Percentiles rank a stretch among this genome's conserved stretches.
Evolutionary conservation across 106 monocot species (phyloP).

Genomic region (Platanthera guangdongensis): DNA sequence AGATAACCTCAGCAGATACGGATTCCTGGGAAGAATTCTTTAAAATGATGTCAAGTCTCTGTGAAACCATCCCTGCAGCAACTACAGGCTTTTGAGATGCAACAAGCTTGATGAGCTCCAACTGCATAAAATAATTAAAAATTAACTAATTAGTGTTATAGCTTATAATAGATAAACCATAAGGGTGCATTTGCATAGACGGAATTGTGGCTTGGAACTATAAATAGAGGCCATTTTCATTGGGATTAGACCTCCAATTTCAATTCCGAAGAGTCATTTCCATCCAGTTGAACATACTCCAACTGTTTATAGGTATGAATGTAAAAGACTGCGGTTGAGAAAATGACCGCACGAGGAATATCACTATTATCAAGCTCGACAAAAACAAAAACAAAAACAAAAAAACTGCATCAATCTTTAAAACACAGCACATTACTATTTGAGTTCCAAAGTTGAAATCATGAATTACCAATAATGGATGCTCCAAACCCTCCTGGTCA

Average conservation of each 20-base stretch:
- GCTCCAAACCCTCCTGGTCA: not conserved
- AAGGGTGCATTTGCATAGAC: not conserved
- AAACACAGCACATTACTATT: not conserved
- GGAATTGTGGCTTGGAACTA: too few relatives aligned
- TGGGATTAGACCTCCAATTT: too few relatives aligned
- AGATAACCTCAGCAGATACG: conserved; percentile 45
- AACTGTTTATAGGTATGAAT: too few relatives aligned
- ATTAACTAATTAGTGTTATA: not conserved
- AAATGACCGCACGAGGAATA: not conserved
- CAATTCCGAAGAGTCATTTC: too few relatives aligned
- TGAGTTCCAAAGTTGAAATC: not conserved
- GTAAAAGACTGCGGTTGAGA: not conserved
- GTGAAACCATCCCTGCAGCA: conserved; percentile 48
- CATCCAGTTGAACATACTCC: too few relatives aligned
- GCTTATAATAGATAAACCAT: not conserved
- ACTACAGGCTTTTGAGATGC: conserved; percentile 65
- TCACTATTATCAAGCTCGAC: not conserved
- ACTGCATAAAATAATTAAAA: conserved; percentile 28
- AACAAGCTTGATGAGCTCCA: conserved; percentile 74
- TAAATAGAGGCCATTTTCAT: too few relatives aligned
- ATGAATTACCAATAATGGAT: not conserved
- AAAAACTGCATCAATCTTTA: not conserved
- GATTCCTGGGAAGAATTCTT: conserved; percentile 17
- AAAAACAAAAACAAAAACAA: not conserved
- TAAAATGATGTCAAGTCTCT: conserved; percentile 46